Evolutionary conservation across 768 basidiomycete species (phyloP).

Genomic region (Suillus placidus): DNA sequence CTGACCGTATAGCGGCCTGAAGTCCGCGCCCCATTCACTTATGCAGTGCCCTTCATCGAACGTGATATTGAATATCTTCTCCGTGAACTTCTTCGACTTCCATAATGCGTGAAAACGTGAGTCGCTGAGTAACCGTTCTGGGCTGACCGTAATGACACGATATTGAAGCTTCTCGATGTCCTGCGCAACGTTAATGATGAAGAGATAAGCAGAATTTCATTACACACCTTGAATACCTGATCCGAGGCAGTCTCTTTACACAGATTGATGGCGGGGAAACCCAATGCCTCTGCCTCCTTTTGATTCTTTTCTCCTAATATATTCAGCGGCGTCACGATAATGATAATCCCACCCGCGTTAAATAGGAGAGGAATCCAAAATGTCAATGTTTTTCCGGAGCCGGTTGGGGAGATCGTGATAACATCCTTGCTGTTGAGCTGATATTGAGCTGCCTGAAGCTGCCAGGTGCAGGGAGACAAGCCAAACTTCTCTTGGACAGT

Average conservation of each 20-base stretch:
- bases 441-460: conserved; percentile 7
- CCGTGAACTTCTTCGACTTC: conserved; percentile 25
- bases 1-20: conserved; percentile 33
- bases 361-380: conserved; percentile 19
- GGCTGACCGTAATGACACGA: conserved; percentile 30
- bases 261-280: conserved; percentile 16
- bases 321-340: conserved; percentile 18
- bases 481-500: conserved; percentile 7
- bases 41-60: conserved; percentile 47
- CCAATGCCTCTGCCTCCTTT: not conserved
- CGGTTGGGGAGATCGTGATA: conserved; percentile 15
- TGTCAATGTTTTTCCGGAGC: conserved; percentile 14
- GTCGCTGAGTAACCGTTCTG: conserved; percentile 28
- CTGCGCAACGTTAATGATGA: conserved; percentile 15
- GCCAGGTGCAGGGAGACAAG: conserved; percentile 5
- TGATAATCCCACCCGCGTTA: conserved; percentile 14
- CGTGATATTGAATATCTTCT: conserved; percentile 29
- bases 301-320: conserved; percentile 15
- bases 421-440: conserved; percentile 11
- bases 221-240: conserved; percentile 12
- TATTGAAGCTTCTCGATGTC: conserved; percentile 29
- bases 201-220: not conserved
- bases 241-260: conserved; percentile 12
- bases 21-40: conserved; percentile 38
- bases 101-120: conserved; percentile 17